Conservation (phyloP, 345 rosid species). For the Eucalyptus tenuipes region DNA sequence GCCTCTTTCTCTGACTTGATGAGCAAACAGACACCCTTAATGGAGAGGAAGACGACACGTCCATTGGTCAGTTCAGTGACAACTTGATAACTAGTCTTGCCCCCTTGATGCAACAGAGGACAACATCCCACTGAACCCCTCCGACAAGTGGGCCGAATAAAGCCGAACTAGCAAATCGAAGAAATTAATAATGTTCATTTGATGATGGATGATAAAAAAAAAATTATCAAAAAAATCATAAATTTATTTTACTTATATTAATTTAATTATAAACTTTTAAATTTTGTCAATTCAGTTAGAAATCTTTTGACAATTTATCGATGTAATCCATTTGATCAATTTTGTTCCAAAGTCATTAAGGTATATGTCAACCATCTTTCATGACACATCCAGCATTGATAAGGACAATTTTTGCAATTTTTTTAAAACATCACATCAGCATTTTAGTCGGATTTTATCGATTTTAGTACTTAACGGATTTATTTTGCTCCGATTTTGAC, state of each 20-base stretch:
- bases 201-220: neutral
- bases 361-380: fast-evolving
- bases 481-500: fast-evolving
- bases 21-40: neutral
- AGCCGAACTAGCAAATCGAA: neutral
- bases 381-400: fast-evolving
- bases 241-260: too few species aligned
- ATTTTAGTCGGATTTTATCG: fast-evolving
- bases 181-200: neutral
- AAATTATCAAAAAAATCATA: too few species aligned
- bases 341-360: fast-evolving
- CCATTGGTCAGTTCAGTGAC: neutral
- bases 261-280: too few species aligned
- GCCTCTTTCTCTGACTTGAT: neutral
- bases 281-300: fast-evolving
- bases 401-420: fast-evolving
- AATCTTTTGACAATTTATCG: fast-evolving
- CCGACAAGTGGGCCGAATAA: neutral
- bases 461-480: fast-evolving
- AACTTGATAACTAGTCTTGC: neutral
- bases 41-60: neutral
- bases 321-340: fast-evolving
- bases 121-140: neutral
- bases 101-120: neutral
- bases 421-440: fast-evolving